These are phyloP conservation scores for Carallia pectinifolia DNA, from an alignment of 345 rosid species.

Conservation along the genomic window DNA sequence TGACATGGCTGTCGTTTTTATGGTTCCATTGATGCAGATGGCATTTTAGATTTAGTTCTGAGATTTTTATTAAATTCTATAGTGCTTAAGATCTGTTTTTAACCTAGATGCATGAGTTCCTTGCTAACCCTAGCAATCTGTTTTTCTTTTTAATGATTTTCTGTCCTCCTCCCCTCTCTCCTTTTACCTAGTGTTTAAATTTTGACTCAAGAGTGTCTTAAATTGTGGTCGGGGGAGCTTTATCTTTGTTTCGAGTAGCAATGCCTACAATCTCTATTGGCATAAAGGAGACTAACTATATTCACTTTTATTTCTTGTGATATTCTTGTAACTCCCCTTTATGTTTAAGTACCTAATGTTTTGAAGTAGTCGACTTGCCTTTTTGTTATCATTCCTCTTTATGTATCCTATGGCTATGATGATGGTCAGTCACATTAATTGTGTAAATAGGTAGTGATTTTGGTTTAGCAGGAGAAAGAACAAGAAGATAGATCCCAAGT, in stretches of 20 bases:
- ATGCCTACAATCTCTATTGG: no score
- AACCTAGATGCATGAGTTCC: no score
- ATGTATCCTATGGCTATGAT: neutral
- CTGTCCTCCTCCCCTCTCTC: no score
- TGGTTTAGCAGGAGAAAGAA: slow-evolving; percentile 1
- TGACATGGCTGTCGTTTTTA: neutral
- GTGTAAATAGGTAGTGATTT: neutral
- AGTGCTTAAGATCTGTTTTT: neutral
- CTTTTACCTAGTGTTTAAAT: no score
- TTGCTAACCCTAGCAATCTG: no score
- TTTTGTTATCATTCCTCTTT: neutral
- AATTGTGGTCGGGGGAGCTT: no score
- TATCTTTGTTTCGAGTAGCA: no score
- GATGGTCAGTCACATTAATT: neutral
- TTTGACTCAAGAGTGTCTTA: no score
- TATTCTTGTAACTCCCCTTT: no score
- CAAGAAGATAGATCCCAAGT: neutral
- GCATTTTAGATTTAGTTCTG: neutral
- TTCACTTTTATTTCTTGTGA: no score
- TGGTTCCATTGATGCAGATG: neutral
- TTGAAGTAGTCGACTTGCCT: neutral
- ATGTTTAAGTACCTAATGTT: neutral
- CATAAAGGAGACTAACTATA: no score
- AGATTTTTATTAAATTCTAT: neutral
- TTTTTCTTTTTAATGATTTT: no score